Evolutionary conservation across 2,329 filamentous ascomycete genomes (phyloP).

Genomic region (Cladosporium sp.): DNA sequence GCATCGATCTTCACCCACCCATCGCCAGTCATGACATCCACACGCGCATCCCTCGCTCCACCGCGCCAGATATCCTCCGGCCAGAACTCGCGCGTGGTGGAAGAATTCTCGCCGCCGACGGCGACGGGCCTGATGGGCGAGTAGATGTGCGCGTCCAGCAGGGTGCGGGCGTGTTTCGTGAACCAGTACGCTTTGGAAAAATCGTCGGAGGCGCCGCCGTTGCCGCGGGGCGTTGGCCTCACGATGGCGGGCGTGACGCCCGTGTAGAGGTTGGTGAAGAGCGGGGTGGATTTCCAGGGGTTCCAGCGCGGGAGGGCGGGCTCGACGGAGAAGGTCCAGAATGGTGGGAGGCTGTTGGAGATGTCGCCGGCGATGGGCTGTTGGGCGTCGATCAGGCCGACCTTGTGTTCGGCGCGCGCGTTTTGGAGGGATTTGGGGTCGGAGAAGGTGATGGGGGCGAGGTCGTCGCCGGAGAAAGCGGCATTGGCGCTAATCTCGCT

Average conservation of each 20-base stretch:
- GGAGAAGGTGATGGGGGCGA: slow-evolving; percentile 5
- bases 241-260: slow-evolving; percentile 16
- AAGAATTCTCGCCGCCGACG: slow-evolving; percentile 36
- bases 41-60: slow-evolving; percentile 38
- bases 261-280: slow-evolving; percentile 17
- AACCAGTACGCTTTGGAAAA: slow-evolving; percentile 6
- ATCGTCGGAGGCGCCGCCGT: slow-evolving; percentile 1
- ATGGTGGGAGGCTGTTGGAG: slow-evolving; percentile 13
- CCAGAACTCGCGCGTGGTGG: slow-evolving; percentile 34
- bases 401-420: slow-evolving; percentile 6
- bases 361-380: slow-evolving; percentile 1
- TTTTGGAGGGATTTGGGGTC: slow-evolving; percentile 5
- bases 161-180: slow-evolving; percentile 14
- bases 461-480: slow-evolving; percentile 6
- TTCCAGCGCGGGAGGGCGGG: slow-evolving; percentile 10
- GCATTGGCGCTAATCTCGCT: slow-evolving; percentile 8
- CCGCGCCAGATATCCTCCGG: slow-evolving; percentile 44
- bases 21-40: slow-evolving; percentile 1
- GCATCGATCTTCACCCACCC: slow-evolving; percentile 9
- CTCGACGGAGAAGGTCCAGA: slow-evolving; percentile 17
- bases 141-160: slow-evolving; percentile 16
- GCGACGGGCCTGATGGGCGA: slow-evolving; percentile 24
- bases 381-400: slow-evolving; percentile 3
- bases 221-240: slow-evolving; percentile 8
- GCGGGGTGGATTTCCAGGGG: slow-evolving; percentile 15